Conservation (phyloP, 225 moss, liverwort and hornwort genomes). For the Bryum argenteum region DNA sequence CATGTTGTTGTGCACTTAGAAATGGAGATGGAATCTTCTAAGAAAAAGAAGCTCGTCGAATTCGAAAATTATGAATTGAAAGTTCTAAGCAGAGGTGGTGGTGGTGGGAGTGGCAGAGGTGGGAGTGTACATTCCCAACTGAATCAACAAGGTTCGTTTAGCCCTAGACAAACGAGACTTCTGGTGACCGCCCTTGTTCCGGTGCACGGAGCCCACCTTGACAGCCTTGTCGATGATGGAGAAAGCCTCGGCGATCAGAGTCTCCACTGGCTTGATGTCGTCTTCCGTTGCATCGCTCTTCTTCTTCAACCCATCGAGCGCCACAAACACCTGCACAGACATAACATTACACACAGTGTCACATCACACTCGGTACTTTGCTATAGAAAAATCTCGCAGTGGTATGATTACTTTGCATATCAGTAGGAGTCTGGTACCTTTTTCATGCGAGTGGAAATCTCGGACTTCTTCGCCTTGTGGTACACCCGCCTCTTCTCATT, state of each 20-base stretch:
- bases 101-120: too few relatives aligned
- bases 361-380: too few relatives aligned
- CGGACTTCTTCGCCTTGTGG: constrained; percentile 92
- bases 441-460: constrained; percentile 96
- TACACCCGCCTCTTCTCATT: constrained; percentile 78
- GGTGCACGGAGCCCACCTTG: constrained; percentile 89
- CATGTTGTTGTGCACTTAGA: not conserved
- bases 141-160: constrained; percentile 80
- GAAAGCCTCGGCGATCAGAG: constrained; percentile 79
- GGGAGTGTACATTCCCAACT: constrained; percentile 84
- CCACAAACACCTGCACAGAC: constrained; percentile 70
- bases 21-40: constrained; percentile 1
- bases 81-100: constrained; percentile 45
- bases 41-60: constrained; percentile 32
- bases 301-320: constrained; percentile 91
- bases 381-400: too few relatives aligned
- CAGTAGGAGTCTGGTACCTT: constrained; percentile 44
- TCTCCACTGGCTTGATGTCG: constrained; percentile 79
- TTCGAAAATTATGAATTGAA: not conserved
- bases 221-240: constrained; percentile 90
- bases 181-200: constrained; percentile 95
- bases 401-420: too few relatives aligned
- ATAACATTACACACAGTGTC: too few relatives aligned
- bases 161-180: constrained; percentile 96
- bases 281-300: constrained; percentile 62